Evolutionary conservation across 2,329 filamentous ascomycete genomes (phyloP), one percentile per base, ranked within the genome.

Genomic region (Cercospora brassicicola): DNA sequence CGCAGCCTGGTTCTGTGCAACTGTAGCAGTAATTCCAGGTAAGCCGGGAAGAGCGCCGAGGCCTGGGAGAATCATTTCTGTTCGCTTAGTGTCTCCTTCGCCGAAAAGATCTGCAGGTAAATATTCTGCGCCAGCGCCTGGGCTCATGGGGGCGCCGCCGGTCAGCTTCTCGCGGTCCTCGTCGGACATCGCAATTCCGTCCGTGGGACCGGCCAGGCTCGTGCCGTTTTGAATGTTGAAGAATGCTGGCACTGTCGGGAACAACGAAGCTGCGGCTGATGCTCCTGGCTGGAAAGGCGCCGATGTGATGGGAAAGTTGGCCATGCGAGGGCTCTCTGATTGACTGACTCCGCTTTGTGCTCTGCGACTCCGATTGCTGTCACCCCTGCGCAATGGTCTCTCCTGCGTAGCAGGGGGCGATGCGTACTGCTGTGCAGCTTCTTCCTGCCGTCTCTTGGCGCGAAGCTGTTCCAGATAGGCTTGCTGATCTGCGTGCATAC

Each of bases 111-210:
- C 88, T 1, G 91, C 91, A 0, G 92, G 92, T 15, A 96, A 81
- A 3, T 94, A 82, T 15, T 77, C 76, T 20, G 89, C 86, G 30
- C 90, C 89, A 2, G 91, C 92, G 3, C 90, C 91, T 1, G 92
- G 92, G 73, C 91, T 94, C 77, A 94, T 86, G 0, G 90, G 90
- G 2, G 90, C 91, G 30, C 87, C 88, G 18, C 84, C 86, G 2
- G 85, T 88, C 39, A 90, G 77, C 18, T 84, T 84, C 67, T 87
- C 87, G 4, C 90, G 80, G 18, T 90, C 89, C 1, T 87, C 85
- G 33, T 91, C 89, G 5, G 87, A 87, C 64, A 89, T 83, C 9
- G 78, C 74, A 69, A 83, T 73, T 69, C 81, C 79, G 53, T 82
- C 80, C 5, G 78, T 74, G 20, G 81, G 78, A 66, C 78, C 75